These are phyloP conservation scores for Gossypium rotundifolium DNA, from an alignment of 345 rosid species.

Conservation along the genomic window DNA sequence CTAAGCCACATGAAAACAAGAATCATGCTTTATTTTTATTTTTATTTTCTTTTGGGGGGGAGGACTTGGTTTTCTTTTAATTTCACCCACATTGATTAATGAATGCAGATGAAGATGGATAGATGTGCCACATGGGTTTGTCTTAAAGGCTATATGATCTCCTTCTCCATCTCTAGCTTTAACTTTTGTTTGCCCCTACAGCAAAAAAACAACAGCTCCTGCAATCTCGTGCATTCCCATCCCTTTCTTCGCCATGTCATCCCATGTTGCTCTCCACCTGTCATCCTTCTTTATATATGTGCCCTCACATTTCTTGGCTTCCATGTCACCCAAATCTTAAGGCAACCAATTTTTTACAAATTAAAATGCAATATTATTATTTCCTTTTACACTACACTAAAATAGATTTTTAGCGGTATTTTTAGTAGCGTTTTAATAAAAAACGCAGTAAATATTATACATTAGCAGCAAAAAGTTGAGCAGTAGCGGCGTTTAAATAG, in stretches of 20 bases:
- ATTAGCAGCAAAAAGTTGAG: no score
- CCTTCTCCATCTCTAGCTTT: neutral
- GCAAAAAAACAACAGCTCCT: neutral
- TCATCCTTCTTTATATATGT: neutral
- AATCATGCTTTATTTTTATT: slow-evolving; percentile 34
- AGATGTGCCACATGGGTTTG: slow-evolving; percentile 34
- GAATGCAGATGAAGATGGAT: slow-evolving; percentile 52
- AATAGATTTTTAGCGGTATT: no score
- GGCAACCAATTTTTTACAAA: neutral
- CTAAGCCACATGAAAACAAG: slow-evolving; percentile 52
- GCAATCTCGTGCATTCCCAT: neutral
- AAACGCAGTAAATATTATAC: no score
- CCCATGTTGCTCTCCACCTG: slow-evolving; percentile 11
- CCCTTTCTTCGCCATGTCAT: slow-evolving; percentile 12
- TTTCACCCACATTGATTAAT: slow-evolving; percentile 34
- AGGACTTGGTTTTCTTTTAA: slow-evolving; percentile 28
- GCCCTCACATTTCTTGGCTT: slow-evolving; percentile 12
- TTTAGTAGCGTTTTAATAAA: no score
- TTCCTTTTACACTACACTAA: no score
- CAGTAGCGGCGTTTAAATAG: no score
- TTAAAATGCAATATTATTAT: no score
- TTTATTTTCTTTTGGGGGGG: neutral
- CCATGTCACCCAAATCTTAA: slow-evolving; percentile 9
- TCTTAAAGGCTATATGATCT: slow-evolving; percentile 21
- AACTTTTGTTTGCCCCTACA: slow-evolving; percentile 6